These are phyloP conservation scores for Naganishia sp. DNA, from an alignment of 1,284 basidiomycete genomes.

Conservation along the genomic window DNA sequence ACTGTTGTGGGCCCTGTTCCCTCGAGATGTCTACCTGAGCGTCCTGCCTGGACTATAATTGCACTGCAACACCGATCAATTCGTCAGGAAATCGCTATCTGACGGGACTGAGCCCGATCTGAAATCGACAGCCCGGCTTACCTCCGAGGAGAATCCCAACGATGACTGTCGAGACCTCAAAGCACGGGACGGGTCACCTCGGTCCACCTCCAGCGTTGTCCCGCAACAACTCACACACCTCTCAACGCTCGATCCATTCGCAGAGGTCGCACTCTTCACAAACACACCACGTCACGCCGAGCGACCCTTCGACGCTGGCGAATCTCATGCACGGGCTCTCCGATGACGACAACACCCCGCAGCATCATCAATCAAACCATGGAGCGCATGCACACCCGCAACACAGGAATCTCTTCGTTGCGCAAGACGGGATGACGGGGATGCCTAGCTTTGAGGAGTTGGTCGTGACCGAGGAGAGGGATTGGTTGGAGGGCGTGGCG, in stretches of 20 bases:
- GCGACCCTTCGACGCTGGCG: conserved; percentile 11
- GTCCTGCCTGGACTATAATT: too few relatives aligned
- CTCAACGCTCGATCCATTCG: conserved; percentile 21
- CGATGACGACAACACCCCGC: background rate
- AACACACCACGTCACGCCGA: conserved; percentile 20
- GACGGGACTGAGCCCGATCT: too few relatives aligned
- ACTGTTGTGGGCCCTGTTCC: too few relatives aligned
- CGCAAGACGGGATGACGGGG: conserved; percentile 17
- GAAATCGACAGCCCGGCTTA: too few relatives aligned
- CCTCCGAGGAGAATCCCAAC: too few relatives aligned
- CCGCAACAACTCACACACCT: conserved; percentile 17
- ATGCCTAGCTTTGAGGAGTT: conserved; percentile 23
- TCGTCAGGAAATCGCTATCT: too few relatives aligned
- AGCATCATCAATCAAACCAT: conserved; percentile 14
- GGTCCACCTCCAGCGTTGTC: conserved; percentile 9
- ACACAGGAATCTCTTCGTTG: conserved; percentile 29
- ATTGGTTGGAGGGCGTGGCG: conserved; percentile 27
- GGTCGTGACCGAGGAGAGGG: conserved; percentile 10
- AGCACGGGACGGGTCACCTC: background rate
- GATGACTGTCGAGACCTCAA: too few relatives aligned
- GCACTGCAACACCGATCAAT: too few relatives aligned
- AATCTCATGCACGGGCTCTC: background rate
- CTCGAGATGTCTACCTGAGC: too few relatives aligned
- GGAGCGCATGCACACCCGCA: conserved; percentile 18
- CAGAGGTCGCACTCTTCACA: conserved; percentile 23